Evolutionary conservation across 192 early-diverging fungal species (phyloP).

Genomic region (Backusella mclennaniae): DNA sequence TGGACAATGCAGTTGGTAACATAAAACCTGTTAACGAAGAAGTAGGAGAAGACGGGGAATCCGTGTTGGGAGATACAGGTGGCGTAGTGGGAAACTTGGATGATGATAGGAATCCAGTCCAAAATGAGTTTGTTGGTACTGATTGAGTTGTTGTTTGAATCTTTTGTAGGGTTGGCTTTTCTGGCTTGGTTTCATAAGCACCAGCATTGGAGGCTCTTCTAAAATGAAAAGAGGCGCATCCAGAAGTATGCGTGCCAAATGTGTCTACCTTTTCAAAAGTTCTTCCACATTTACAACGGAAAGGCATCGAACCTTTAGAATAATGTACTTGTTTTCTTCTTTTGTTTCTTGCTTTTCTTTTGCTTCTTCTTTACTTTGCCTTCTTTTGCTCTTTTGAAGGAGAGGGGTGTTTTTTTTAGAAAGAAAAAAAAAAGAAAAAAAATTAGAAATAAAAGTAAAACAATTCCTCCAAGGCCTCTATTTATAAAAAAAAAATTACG

Average conservation of each 20-base stretch:
- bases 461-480: neutral
- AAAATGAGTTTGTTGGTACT: neutral
- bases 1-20: conserved; percentile 33
- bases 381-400: neutral
- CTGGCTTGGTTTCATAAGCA: neutral
- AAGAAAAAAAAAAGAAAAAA: neutral
- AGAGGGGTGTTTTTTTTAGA: neutral
- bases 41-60: neutral
- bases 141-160: conserved; percentile 1
- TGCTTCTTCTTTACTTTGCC: too few species aligned
- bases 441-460: neutral
- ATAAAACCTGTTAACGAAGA: conserved; percentile 16
- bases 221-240: conserved; percentile 39
- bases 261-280: conserved; percentile 41
- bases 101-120: conserved; percentile 12
- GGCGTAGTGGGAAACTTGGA: neutral
- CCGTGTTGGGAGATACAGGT: conserved; percentile 3
- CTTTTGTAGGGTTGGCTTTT: neutral
- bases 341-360: neutral
- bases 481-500: neutral
- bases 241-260: conserved; percentile 36
- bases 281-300: conserved; percentile 43
- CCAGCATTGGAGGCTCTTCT: conserved; percentile 25
- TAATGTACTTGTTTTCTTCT: neutral
- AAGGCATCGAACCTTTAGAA: conserved; percentile 32